phyloP scores from a whole-genome alignment of 1,139 yeast species.

The Geotrichum restrictum region DNA sequence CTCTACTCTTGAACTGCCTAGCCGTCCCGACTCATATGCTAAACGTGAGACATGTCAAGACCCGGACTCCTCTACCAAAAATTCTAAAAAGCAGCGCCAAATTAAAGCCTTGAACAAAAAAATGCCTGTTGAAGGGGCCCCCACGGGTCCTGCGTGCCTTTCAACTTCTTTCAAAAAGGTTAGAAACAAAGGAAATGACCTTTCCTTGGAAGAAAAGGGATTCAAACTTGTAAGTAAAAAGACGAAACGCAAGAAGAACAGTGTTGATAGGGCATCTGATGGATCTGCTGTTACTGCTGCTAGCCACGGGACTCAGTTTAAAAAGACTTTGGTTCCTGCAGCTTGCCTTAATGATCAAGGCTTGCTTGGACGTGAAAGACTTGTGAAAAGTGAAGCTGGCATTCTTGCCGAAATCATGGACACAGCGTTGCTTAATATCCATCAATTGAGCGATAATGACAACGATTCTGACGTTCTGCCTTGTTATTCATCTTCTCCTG shows the following conservation, averaged over 20 bases:
- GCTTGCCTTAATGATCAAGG: neutral
- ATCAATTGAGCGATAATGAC: slow-evolving; percentile 12
- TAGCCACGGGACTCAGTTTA: neutral
- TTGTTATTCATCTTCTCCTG: neutral
- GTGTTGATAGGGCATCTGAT: neutral
- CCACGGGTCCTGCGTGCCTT: neutral
- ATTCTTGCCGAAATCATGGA: slow-evolving; percentile 18
- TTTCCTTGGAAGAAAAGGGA: slow-evolving; percentile 10
- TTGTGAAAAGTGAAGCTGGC: slow-evolving; percentile 5
- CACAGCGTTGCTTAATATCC: slow-evolving; percentile 10
- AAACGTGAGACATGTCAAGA: neutral
- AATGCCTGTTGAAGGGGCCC: neutral
- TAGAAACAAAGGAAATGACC: neutral
- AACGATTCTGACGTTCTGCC: neutral
- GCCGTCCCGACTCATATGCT: slow-evolving; percentile 1
- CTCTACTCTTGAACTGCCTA: neutral
- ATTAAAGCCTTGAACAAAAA: slow-evolving; percentile 3
- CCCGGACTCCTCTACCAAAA: neutral
- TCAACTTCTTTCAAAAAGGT: neutral
- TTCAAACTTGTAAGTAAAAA: slow-evolving; percentile 12
- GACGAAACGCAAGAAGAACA: slow-evolving; percentile 11
- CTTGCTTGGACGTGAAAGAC: neutral
- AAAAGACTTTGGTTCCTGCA: neutral
- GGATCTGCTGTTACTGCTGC: neutral
- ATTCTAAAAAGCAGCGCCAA: slow-evolving; percentile 5